Base-by-base conservation (phyloP, 2,329 filamentous ascomycete species). In the Pezicula neosporulosa region DNA sequence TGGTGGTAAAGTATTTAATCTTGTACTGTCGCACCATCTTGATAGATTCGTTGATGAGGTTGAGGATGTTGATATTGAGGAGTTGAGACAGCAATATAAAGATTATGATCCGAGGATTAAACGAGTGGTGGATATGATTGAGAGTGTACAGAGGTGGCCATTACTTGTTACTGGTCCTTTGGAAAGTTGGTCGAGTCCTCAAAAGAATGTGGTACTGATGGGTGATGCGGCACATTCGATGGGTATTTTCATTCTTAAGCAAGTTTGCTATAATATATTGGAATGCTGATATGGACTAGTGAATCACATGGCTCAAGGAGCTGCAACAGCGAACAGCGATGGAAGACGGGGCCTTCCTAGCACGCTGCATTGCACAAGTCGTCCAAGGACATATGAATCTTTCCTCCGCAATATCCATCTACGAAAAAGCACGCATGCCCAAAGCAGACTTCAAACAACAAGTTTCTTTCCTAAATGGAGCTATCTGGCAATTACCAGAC, bases 301-400 rank as follows among this genome's bases (percentile, higher is more conserved):
- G 16, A 70, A 73, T 51, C 67, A 73, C 54, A 71, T 73, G 67
- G 70, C 71, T 4, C 72, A 74, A 58, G 71, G 72, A 7, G 71
- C 71, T 15, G 71, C 71, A n/a, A 74, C 69, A 7, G 66, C 66
- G 2, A n/a, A 74, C 69, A 7, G 66, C 66, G 2, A 73, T 74
- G 68, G 71, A 74, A 59, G 71, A 75, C 59, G 72, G 70, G 9
- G 66, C 66, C 3, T 72, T 72, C 51, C 64, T 74, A 0, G 72
- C 64, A 5, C 56, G 63, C 12, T 69, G 69, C 49, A 59, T 75
- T 21, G 60, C 57, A 4, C 60, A 64, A 36, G 71, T 72, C 5
- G 58, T 71, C 2, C 49, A 64, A 19, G 68, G 68, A 16, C 59
- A 57, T 12, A 52, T 74, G 4, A 60, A 50, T 16, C 52, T 73